phyloP scores from a whole-genome alignment of 805 yeast species.

The Kazachstania martiniae region DNA sequence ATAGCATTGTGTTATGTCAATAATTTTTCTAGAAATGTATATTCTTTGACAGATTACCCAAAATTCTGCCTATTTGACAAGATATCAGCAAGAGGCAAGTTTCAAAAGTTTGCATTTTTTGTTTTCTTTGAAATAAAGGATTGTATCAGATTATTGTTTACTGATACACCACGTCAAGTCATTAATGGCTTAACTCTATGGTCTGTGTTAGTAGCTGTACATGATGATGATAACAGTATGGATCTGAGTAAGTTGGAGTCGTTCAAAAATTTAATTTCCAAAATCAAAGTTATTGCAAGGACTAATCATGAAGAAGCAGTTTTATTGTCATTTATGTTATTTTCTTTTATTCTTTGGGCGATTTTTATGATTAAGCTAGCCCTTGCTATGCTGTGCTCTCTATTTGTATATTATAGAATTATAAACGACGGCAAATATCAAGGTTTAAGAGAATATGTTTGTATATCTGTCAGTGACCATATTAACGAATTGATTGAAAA shows the following conservation, averaged over 20 bases:
- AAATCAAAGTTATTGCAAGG: constrained; percentile 46
- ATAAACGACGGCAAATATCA: constrained; percentile 30
- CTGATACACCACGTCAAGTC: constrained; percentile 81
- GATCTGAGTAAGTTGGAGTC: constrained; percentile 23
- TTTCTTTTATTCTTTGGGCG: constrained; percentile 64
- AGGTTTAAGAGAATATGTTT: constrained; percentile 52
- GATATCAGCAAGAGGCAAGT: constrained; percentile 49
- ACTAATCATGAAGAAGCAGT: constrained; percentile 54
- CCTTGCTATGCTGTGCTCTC: constrained; percentile 39
- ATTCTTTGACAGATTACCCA: constrained; percentile 47
- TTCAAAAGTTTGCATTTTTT: constrained; percentile 58
- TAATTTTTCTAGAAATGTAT: constrained; percentile 45
- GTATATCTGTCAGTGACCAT: constrained; percentile 44
- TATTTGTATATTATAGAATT: constrained; percentile 42
- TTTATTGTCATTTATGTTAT: constrained; percentile 60
- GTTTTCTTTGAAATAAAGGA: constrained; percentile 55
- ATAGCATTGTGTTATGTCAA: constrained; percentile 64
- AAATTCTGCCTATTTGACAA: constrained; percentile 62
- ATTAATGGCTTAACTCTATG: constrained; percentile 64
- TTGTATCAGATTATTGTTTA: constrained; percentile 49
- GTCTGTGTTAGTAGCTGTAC: constrained; percentile 33
- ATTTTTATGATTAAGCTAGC: constrained; percentile 47
- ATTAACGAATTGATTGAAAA: constrained; percentile 34
- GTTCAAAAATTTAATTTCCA: constrained; percentile 27
- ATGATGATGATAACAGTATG: constrained; percentile 15